Conservation (phyloP, 768 basidiomycete species). For the Serpula lacrymans region DNA sequence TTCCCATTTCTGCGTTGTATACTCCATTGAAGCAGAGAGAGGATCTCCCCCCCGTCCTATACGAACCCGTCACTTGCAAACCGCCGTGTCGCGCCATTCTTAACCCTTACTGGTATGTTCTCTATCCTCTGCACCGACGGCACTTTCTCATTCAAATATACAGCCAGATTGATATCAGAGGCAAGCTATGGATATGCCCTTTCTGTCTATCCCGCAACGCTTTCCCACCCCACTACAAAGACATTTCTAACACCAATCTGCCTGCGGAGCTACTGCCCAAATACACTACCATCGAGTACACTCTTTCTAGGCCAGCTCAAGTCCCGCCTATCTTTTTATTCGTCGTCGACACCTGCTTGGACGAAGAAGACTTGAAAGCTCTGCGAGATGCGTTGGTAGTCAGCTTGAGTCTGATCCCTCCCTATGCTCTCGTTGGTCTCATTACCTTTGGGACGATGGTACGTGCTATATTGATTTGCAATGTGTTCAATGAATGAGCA, state of each 20-base stretch:
- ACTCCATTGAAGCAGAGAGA: constrained; percentile 92
- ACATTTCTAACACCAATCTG: constrained; percentile 94
- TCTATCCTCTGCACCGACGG: constrained; percentile 1
- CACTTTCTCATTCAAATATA: constrained; percentile 1
- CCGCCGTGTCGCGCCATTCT: constrained; percentile 95
- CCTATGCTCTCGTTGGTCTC: constrained; percentile 91
- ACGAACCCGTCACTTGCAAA: constrained; percentile 99
- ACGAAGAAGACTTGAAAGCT: constrained; percentile 94
- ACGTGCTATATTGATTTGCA: constrained; percentile 18
- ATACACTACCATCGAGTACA: constrained; percentile 99
- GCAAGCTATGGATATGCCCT: constrained; percentile 99
- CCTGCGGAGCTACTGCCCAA: constrained; percentile 95
- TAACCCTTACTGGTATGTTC: constrained; percentile 89
- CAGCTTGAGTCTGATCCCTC: constrained; percentile 88
- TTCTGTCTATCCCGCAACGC: constrained; percentile 97
- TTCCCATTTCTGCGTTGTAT: constrained; percentile 97
- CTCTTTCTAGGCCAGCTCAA: constrained; percentile 86
- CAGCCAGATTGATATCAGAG: constrained; percentile 98
- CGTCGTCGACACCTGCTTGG: constrained; percentile 95
- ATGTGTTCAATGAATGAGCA: background rate
- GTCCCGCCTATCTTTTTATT: constrained; percentile 97
- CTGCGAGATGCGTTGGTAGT: constrained; percentile 93
- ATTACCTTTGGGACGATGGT: constrained; percentile 99
- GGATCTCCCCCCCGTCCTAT: constrained; percentile 92
- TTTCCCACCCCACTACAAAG: constrained; percentile 98